These are phyloP conservation scores for Rhynchosporium graminicola DNA, from an alignment of 2,329 filamentous ascomycete species.

Conservation along the genomic window DNA sequence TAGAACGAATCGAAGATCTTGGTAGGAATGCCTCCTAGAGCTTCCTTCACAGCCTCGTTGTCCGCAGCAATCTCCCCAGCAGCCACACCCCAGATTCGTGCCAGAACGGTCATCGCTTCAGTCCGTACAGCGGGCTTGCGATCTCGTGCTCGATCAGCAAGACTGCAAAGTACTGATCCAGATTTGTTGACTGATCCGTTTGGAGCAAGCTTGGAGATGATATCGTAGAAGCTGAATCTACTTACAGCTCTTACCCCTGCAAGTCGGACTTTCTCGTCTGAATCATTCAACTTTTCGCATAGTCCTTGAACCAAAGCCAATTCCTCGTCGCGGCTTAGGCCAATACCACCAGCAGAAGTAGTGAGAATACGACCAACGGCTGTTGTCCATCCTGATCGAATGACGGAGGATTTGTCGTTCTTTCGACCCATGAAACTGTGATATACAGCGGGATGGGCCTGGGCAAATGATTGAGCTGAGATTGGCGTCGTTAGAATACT, in stretches of 20 bases:
- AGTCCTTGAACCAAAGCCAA: conserved; percentile 71
- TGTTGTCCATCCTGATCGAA: conserved; percentile 84
- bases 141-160: conserved; percentile 88
- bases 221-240: conserved; percentile 75
- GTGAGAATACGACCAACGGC: conserved; percentile 81
- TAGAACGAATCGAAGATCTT: conserved; percentile 87
- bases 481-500: conserved; percentile 76
- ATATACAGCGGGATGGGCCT: conserved; percentile 77
- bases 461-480: conserved; percentile 86
- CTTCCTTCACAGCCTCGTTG: conserved; percentile 70
- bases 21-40: conserved; percentile 81
- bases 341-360: conserved; percentile 90
- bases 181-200: conserved; percentile 73
- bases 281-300: conserved; percentile 79
- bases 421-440: conserved; percentile 81
- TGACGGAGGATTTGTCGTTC: conserved; percentile 81
- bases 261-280: conserved; percentile 86
- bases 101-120: conserved; percentile 82
- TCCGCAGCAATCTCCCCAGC: conserved; percentile 82
- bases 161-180: conserved; percentile 75
- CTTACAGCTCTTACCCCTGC: conserved; percentile 86
- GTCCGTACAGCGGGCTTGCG: conserved; percentile 78
- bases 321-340: conserved; percentile 82
- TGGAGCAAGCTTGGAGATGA: conserved; percentile 78
- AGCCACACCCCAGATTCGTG: conserved; percentile 90